Conservation (phyloP, 768 basidiomycete species). For the Daedaleopsis sinensis region DNA sequence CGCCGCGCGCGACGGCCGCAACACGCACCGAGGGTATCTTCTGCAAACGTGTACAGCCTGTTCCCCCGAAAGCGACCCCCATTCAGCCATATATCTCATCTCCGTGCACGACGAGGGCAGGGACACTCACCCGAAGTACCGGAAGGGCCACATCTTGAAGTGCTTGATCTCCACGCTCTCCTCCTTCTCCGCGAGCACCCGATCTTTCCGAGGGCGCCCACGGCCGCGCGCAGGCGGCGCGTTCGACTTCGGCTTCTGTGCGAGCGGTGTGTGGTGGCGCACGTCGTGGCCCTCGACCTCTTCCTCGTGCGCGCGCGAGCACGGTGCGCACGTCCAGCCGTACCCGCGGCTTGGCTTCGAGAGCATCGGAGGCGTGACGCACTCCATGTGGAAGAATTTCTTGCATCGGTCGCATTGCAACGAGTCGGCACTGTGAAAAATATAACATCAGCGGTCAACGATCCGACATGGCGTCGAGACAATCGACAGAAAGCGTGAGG, state of each 20-base stretch:
- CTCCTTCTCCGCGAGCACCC: constrained; percentile 71
- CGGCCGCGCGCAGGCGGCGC: constrained; percentile 73
- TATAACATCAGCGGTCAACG: constrained; percentile 16
- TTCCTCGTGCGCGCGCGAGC: constrained; percentile 85
- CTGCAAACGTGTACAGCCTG: constrained; percentile 88
- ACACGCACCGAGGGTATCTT: constrained; percentile 82
- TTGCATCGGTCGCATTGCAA: constrained; percentile 93
- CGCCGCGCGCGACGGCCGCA: not conserved
- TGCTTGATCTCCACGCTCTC: constrained; percentile 79
- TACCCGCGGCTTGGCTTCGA: constrained; percentile 96
- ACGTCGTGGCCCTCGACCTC: constrained; percentile 75
- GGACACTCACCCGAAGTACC: constrained; percentile 90
- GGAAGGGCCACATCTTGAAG: constrained; percentile 91
- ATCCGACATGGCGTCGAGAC: too few relatives aligned
- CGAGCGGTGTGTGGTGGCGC: constrained; percentile 58
- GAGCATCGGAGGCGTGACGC: constrained; percentile 87
- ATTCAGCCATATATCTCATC: not conserved
- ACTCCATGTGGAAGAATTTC: constrained; percentile 92
- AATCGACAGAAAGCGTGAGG: too few relatives aligned
- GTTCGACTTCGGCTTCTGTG: constrained; percentile 70
- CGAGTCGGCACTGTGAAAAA: constrained; percentile 65
- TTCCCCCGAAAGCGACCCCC: constrained; percentile 19
- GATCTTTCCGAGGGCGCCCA: constrained; percentile 79
- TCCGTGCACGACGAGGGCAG: constrained; percentile 1
- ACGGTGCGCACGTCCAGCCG: constrained; percentile 96